Evolutionary conservation across 192 early-diverging fungal species (phyloP).

Genomic region (Entomortierella chlamydospora): DNA sequence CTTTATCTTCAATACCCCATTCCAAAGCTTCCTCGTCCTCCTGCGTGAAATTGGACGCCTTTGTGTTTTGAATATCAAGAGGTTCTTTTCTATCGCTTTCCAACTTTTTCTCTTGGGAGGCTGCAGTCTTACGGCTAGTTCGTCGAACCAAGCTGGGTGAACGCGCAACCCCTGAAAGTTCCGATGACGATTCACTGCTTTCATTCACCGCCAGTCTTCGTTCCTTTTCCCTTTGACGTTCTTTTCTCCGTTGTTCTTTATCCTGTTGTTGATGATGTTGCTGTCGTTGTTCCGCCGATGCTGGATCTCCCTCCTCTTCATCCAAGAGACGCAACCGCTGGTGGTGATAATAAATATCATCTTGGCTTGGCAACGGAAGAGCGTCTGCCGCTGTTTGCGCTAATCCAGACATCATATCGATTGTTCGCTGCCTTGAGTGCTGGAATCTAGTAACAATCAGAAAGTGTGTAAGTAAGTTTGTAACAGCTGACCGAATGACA

Average conservation of each 20-base stretch:
- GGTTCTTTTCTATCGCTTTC: neutral
- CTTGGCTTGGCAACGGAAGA: conserved; percentile 44
- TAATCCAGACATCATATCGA: conserved; percentile 49
- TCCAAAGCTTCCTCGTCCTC: conserved; percentile 17
- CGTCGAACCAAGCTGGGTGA: conserved; percentile 36
- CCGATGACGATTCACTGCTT: neutral
- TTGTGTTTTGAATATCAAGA: neutral
- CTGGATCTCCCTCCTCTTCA: conserved; percentile 29
- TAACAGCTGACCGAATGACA: too few species aligned
- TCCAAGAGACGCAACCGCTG: conserved; percentile 44
- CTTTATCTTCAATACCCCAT: conserved; percentile 38
- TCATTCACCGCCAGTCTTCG: conserved; percentile 1
- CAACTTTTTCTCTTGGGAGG: neutral
- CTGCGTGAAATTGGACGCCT: neutral
- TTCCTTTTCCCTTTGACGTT: conserved; percentile 22
- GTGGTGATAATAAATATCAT: conserved; percentile 53
- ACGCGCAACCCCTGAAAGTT: neutral
- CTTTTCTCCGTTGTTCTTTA: conserved; percentile 26
- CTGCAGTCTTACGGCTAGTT: conserved; percentile 5
- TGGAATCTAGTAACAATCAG: conserved; percentile 22
- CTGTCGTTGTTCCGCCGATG: conserved; percentile 2
- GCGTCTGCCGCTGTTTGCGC: conserved; percentile 47
- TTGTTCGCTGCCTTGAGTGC: conserved; percentile 42
- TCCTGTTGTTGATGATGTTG: conserved; percentile 30
- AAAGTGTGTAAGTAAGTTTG: too few species aligned